Base-by-base conservation (phyloP, 2,329 filamentous ascomycete species). In the Exophiala bonariae region DNA sequence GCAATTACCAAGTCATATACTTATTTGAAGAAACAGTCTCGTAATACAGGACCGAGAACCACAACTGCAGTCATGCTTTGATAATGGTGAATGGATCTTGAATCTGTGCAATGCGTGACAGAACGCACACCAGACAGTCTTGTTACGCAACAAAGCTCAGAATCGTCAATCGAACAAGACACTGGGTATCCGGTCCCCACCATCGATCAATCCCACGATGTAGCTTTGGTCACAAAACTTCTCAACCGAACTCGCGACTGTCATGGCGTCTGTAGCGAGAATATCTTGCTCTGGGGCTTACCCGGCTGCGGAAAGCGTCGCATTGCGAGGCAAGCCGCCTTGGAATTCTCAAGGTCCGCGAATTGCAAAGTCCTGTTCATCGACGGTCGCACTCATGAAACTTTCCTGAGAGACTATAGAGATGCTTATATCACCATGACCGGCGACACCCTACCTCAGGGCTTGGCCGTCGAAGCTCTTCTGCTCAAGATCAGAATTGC, bases 221-320 rank as follows among this genome's bases (percentile, higher is more conserved):
- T 48, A 20, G 49, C 39, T 18, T 13, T 47, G 26, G 44, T 51
- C 14, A 44, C 23, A 11, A 43, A 23, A 19, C 9, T 37, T 3
- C 34, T 51, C n/a, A 18, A 46, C n/a, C 39, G 20, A 16, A 32
- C 39, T 16, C 14, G 33, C 32, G 23, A 35, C 13, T 44, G 34
- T 17, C 31, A 51, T 47, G 49, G 49, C 10, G 44, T 41, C 8
- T 34, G 22, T 28, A 26, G 16, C 34, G 19, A 47, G 43, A 42
- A 40, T 10, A 41, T 51, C 39, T 19, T 51, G 18, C 23, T 51
- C 39, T 47, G 44, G 33, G 49, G 49, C 20, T 26, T 19, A 11
- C 30, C 41, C 14, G 49, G 49, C n/a, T 41, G 26, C 22, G 49
- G 49, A 33, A 51, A 51, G 26, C 49, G 49, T 16, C 43, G 34